Percentiles rank a stretch among this genome's conserved stretches.
phyloP scores from a whole-genome alignment of 805 yeast species.

The Candida argentea region DNA sequence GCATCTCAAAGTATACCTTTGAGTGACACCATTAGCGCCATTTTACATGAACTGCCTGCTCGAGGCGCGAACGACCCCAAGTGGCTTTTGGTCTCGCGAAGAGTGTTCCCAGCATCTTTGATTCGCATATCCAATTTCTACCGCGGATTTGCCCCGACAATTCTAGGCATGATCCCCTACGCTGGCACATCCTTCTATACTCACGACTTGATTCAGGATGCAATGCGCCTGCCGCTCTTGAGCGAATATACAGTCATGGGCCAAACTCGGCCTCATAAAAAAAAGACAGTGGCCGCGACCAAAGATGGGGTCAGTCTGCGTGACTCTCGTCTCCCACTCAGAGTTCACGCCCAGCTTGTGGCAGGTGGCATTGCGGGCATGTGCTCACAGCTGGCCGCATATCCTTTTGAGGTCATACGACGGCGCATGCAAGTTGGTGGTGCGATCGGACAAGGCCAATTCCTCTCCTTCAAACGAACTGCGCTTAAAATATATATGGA shows the following conservation, averaged over 20 bases:
- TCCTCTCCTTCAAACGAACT: conserved; percentile 42
- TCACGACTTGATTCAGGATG: conserved; percentile 84
- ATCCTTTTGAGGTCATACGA: conserved; percentile 91
- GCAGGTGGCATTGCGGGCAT: conserved; percentile 98
- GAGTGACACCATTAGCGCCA: conserved; percentile 19
- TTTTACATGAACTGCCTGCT: conserved; percentile 29
- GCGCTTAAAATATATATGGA: conserved; percentile 55
- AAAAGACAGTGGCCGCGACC: conserved; percentile 4
- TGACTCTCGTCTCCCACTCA: conserved; percentile 52
- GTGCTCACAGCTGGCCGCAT: conserved; percentile 91
- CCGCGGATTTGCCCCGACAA: conserved; percentile 90
- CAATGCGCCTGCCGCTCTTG: conserved; percentile 55
- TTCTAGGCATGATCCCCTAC: conserved; percentile 92
- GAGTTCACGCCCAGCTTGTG: conserved; percentile 82
- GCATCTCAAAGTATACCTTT: conserved; percentile 15
- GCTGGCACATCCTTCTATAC: conserved; percentile 97
- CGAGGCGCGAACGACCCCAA: conserved; percentile 21
- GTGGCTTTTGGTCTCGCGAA: conserved; percentile 27
- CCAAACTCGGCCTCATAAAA: conserved; percentile 1
- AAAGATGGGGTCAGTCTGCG: conserved; percentile 18
- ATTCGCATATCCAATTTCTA: conserved; percentile 60
- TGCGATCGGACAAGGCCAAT: conserved; percentile 51
- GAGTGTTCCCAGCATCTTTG: conserved; percentile 19
- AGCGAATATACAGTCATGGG: conserved; percentile 40
- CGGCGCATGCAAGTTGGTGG: conserved; percentile 96